These are phyloP conservation scores for Naegleria gruberi DNA, from an alignment of 208 protist species.

Conservation along the genomic window DNA sequence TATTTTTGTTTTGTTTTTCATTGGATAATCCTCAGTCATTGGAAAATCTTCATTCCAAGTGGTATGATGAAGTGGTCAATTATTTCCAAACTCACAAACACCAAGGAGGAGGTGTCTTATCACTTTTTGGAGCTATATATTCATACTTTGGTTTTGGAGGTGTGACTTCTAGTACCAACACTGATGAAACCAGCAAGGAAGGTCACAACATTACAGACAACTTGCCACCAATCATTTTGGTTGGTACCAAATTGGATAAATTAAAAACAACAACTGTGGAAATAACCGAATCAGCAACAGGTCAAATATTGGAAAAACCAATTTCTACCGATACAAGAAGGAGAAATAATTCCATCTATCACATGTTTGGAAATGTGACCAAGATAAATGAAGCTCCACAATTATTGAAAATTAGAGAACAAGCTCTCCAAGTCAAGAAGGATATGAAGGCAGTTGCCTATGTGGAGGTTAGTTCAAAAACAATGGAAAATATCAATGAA, in stretches of 20 bases:
- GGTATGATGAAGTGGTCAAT: conserved; percentile 57
- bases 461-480: background rate
- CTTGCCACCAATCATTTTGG: conserved; percentile 58
- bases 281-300: too few relatives aligned
- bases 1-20: conserved; percentile 67
- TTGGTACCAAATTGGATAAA: conserved; percentile 76
- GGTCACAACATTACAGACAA: background rate
- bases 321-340: background rate
- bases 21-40: conserved; percentile 52
- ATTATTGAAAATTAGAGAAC: background rate
- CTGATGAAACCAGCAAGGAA: background rate
- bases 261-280: background rate
- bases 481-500: background rate
- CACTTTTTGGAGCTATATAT: background rate
- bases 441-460: background rate
- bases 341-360: background rate
- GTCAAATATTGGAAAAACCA: background rate
- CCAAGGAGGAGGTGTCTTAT: background rate
- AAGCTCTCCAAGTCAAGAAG: background rate
- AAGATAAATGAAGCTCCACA: background rate
- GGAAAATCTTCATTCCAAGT: conserved; percentile 55
- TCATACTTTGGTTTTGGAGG: background rate
- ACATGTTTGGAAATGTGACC: background rate
- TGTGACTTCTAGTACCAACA: background rate
- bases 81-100: conserved; percentile 41